Conservation (phyloP, 2,329 filamentous ascomycete species). For the Calycina herbarum region DNA sequence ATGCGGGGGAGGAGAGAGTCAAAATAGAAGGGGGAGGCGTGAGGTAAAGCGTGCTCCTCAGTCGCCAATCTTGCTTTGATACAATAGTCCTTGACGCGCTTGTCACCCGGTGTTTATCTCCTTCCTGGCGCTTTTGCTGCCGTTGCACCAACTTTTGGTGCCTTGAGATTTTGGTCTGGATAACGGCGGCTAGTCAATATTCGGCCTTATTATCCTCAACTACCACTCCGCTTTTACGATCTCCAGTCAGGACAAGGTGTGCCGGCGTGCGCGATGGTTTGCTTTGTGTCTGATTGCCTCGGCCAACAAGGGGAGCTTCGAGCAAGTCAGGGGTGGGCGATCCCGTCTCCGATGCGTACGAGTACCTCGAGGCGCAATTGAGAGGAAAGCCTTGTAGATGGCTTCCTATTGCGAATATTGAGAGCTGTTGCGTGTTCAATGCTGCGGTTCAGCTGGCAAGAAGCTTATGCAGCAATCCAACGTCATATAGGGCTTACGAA, state of each 20-base stretch:
- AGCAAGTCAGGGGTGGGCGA: not conserved
- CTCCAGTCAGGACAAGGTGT: not conserved
- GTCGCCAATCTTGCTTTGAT: too few species aligned
- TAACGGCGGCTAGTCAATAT: not conserved
- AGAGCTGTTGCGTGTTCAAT: not conserved
- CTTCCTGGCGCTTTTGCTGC: not conserved
- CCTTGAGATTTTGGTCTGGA: not conserved
- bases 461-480: not conserved
- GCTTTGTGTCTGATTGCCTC: not conserved
- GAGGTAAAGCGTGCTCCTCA: too few species aligned
- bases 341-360: not conserved
- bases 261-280: conserved; percentile 5
- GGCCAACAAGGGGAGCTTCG: conserved; percentile 1
- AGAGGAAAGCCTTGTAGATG: not conserved
- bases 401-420: not conserved
- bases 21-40: too few species aligned
- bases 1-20: not conserved
- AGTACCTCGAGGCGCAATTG: not conserved
- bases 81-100: too few species aligned
- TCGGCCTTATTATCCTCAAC: not conserved
- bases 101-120: not conserved
- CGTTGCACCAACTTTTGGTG: not conserved
- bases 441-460: not conserved
- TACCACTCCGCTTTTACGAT: not conserved
- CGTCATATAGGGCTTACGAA: not conserved